These are phyloP conservation scores for Sugiyamaella qingdaonensis DNA, from an alignment of 805 yeast species.

Conservation along the genomic window DNA sequence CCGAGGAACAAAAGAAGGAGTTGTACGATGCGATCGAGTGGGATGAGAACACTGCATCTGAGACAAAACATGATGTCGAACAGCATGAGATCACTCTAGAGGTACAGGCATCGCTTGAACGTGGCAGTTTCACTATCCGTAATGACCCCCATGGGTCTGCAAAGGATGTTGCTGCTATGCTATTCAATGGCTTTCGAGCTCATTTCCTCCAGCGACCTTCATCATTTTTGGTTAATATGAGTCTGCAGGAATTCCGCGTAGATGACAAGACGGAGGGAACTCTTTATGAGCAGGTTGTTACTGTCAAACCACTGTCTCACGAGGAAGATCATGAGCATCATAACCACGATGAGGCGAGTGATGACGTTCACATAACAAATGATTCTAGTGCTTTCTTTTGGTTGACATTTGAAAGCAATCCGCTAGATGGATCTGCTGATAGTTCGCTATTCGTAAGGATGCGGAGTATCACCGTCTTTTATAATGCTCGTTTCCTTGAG, in stretches of 20 bases:
- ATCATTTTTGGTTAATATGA: conserved; percentile 67
- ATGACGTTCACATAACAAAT: background rate
- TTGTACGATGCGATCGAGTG: conserved; percentile 90
- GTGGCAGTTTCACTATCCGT: conserved; percentile 70
- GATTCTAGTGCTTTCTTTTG: conserved; percentile 65
- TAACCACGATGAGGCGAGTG: background rate
- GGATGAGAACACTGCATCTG: conserved; percentile 56
- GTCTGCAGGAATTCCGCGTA: conserved; percentile 74
- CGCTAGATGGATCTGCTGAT: conserved; percentile 80
- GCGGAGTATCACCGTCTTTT: conserved; percentile 83
- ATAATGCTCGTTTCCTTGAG: conserved; percentile 80
- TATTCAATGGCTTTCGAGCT: conserved; percentile 77
- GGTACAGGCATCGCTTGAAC: conserved; percentile 60
- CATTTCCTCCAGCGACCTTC: conserved; percentile 73
- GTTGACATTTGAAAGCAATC: conserved; percentile 78
- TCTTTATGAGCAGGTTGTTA: conserved; percentile 80
- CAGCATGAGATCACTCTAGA: conserved; percentile 67
- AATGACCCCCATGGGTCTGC: conserved; percentile 35
- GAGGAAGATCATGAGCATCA: conserved; percentile 33
- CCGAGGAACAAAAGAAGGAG: conserved; percentile 86
- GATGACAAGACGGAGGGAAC: conserved; percentile 82
- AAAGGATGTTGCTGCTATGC: conserved; percentile 63
- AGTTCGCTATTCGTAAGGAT: conserved; percentile 67
- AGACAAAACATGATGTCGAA: conserved; percentile 50
- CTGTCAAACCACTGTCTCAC: conserved; percentile 57